Evolutionary conservation across 1,139 yeast genomes (phyloP).

Genomic region (Yamadazyma atlantica): DNA sequence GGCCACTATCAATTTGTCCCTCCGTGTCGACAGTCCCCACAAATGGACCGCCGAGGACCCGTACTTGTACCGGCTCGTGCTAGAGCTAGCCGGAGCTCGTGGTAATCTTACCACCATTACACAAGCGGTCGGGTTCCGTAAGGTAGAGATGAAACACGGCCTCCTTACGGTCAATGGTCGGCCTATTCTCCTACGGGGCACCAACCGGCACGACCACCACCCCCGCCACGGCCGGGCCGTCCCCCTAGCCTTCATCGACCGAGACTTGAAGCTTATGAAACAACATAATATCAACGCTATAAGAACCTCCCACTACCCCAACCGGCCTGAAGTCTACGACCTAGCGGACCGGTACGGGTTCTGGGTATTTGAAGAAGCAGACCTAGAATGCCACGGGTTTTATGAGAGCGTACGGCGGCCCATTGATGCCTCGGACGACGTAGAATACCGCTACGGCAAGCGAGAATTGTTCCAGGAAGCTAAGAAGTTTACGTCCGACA

Average conservation of each 20-base stretch:
- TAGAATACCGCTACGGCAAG: conserved; percentile 11
- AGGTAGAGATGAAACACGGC: conserved; percentile 24
- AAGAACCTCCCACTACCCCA: conserved; percentile 35
- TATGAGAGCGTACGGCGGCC: conserved; percentile 18
- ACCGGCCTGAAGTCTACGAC: conserved; percentile 16
- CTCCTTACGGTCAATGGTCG: conserved; percentile 25
- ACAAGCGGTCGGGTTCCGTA: conserved; percentile 30
- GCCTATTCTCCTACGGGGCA: conserved; percentile 27
- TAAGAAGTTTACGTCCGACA: conserved; percentile 23
- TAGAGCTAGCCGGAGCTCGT: conserved; percentile 7
- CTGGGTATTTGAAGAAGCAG: conserved; percentile 38
- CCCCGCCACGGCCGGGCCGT: conserved; percentile 31
- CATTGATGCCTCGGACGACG: conserved; percentile 10
- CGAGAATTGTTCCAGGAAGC: conserved; percentile 12
- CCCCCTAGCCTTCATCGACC: conserved; percentile 24
- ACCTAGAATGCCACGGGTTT: conserved; percentile 37
- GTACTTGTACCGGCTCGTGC: conserved; percentile 20
- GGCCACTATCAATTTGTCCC: neutral
- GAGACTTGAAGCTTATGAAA: conserved; percentile 30
- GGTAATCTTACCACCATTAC: conserved; percentile 8
- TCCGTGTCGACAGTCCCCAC: conserved; percentile 13
- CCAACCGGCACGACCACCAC: conserved; percentile 34
- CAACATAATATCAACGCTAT: conserved; percentile 32
- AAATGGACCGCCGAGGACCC: conserved; percentile 37
- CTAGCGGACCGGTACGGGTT: conserved; percentile 26